These are phyloP conservation scores for Candida vaughaniae DNA, from an alignment of 805 yeast genomes.

Conservation along the genomic window DNA sequence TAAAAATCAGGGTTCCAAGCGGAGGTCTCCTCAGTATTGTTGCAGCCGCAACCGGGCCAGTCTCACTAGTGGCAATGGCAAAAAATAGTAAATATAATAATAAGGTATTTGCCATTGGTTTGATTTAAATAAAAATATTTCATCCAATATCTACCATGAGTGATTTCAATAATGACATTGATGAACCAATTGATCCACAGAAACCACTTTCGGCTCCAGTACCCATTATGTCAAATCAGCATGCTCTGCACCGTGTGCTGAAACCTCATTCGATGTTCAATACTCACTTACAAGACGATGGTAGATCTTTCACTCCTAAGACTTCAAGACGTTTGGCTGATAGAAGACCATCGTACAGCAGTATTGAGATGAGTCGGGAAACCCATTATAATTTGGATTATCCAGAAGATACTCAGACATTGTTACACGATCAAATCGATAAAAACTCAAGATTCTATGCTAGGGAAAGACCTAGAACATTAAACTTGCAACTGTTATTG, in stretches of 20 bases:
- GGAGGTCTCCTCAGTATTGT: too few species aligned
- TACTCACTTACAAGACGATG: constrained; percentile 1
- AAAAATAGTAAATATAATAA: too few species aligned
- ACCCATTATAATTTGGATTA: constrained; percentile 50
- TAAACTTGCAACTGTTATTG: constrained; percentile 44
- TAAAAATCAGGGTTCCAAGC: too few species aligned
- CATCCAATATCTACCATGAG: neutral
- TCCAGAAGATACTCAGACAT: constrained; percentile 41
- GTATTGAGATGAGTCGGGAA: constrained; percentile 29
- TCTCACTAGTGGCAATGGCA: too few species aligned
- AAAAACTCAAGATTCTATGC: constrained; percentile 38
- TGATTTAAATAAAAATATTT: too few species aligned
- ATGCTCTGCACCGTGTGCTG: neutral
- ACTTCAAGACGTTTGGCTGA: constrained; percentile 16
- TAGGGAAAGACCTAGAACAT: constrained; percentile 39
- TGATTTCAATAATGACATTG: neutral
- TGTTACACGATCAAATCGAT: constrained; percentile 27
- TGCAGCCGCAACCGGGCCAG: too few species aligned
- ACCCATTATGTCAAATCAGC: constrained; percentile 9
- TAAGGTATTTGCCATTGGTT: too few species aligned
- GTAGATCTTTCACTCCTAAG: constrained; percentile 26
- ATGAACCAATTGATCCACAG: neutral
- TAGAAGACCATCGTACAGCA: constrained; percentile 32
- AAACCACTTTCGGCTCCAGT: constrained; percentile 8
- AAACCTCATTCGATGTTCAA: constrained; percentile 6